Conservation (phyloP, 805 yeast species). For the Ogataea pini region DNA sequence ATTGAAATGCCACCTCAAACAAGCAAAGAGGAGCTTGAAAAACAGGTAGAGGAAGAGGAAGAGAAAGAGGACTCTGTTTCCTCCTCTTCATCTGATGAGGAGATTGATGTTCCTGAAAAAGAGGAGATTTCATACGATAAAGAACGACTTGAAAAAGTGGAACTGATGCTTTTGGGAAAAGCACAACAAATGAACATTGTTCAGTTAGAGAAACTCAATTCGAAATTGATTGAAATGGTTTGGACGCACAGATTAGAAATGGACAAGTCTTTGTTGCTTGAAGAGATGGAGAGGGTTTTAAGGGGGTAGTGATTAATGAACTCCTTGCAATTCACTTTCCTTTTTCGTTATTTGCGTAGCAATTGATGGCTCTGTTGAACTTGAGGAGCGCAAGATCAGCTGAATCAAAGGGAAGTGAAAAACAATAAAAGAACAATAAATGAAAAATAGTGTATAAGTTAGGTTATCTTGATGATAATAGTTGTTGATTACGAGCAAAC, state of each 20-base stretch:
- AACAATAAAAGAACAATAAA: neutral
- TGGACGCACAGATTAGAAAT: constrained; percentile 64
- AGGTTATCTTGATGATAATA: neutral
- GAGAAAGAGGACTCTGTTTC: constrained; percentile 9
- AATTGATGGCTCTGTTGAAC: no score
- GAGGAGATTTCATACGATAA: constrained; percentile 36
- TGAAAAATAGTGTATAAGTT: neutral
- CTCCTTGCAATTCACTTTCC: no score
- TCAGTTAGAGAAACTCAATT: constrained; percentile 60
- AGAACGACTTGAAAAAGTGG: constrained; percentile 31
- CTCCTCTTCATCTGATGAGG: constrained; percentile 17
- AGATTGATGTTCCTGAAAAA: constrained; percentile 27
- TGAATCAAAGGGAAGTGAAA: no score
- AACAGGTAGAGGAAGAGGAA: constrained; percentile 15
- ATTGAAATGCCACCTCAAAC: constrained; percentile 17
- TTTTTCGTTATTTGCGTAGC: no score
- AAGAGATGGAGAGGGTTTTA: constrained; percentile 33
- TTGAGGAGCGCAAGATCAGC: no score
- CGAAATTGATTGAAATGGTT: constrained; percentile 66
- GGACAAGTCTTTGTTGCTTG: constrained; percentile 44
- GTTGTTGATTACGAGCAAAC: neutral
- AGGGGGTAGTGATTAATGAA: no score
- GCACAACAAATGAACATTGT: constrained; percentile 51
- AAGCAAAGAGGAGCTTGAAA: constrained; percentile 15
- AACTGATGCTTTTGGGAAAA: constrained; percentile 35